Conservation (phyloP, 345 rosid species). For the Kernera saxatilis region DNA sequence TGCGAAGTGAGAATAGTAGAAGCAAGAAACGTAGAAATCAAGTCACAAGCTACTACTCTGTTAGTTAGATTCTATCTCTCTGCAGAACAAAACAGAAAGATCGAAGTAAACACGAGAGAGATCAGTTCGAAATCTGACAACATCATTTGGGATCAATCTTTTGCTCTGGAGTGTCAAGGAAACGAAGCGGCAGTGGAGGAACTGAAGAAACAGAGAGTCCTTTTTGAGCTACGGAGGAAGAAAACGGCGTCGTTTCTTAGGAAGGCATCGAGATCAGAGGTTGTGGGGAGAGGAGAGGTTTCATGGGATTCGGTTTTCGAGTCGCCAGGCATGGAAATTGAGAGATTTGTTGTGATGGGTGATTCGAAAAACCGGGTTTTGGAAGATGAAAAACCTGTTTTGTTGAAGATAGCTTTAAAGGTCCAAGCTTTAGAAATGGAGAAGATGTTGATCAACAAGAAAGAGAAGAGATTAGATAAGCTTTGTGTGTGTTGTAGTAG, state of each 20-base stretch:
- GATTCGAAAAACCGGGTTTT: background rate
- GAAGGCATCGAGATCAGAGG: conserved; percentile 41
- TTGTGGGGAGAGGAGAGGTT: conserved; percentile 54
- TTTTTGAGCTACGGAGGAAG: conserved; percentile 60
- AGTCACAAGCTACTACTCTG: conserved; percentile 33
- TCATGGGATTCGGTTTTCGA: conserved; percentile 29
- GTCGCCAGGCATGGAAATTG: conserved; percentile 20
- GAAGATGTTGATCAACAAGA: conserved; percentile 31
- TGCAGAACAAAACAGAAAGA: conserved; percentile 43
- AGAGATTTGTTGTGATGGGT: conserved; percentile 19
- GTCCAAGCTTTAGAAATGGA: conserved; percentile 14
- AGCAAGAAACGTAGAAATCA: conserved; percentile 60
- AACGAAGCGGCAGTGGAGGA: conserved; percentile 38
- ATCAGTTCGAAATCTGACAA: conserved; percentile 35
- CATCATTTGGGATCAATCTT: conserved; percentile 51
- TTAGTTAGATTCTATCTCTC: conserved; percentile 68
- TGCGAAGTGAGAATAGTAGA: conserved; percentile 53
- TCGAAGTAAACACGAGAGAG: conserved; percentile 48
- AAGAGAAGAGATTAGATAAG: background rate
- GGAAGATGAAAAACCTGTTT: conserved; percentile 1
- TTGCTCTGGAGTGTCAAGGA: conserved; percentile 58
- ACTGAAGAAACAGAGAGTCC: conserved; percentile 43
- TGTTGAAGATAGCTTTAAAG: conserved; percentile 28
- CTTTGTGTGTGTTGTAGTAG: conserved; percentile 16
- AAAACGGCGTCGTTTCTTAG: conserved; percentile 29